Conservation (phyloP, 345 rosid genomes). For the Stellera chamaejasme region DNA sequence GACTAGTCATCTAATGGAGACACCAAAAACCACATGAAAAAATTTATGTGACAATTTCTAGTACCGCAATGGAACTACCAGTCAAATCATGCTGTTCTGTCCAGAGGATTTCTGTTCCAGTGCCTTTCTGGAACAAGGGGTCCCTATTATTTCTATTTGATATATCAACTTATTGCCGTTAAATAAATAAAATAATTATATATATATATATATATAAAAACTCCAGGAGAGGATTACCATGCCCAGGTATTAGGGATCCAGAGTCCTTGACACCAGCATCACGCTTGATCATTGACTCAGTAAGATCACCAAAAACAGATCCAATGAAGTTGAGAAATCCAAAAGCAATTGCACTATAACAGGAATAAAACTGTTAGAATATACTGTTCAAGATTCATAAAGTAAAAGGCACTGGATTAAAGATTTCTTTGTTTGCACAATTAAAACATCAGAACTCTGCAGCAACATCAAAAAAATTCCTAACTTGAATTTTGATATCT, state of each 20-base stretch:
- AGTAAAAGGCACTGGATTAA: neutral
- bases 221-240: constrained; percentile 37
- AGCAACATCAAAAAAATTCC: neutral
- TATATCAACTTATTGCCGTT: too few species aligned
- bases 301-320: constrained; percentile 88
- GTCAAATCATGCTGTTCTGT: too few species aligned
- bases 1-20: too few species aligned
- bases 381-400: neutral
- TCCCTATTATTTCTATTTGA: too few species aligned
- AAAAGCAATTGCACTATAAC: constrained; percentile 67
- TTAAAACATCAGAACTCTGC: neutral
- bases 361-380: constrained; percentile 10
- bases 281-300: constrained; percentile 92
- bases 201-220: too few species aligned
- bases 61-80: too few species aligned
- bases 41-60: neutral
- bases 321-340: constrained; percentile 85
- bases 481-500: neutral
- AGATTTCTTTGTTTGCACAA: neutral
- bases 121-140: too few species aligned
- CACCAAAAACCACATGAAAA: too few species aligned
- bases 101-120: too few species aligned
- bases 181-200: too few species aligned
- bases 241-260: constrained; percentile 93
- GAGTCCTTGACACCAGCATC: constrained; percentile 98